A percentile compares a stretch with the other conserved stretches of the same genome.
These are phyloP conservation scores for Usnea hakonensis DNA, from an alignment of 495 filamentous ascomycete species.

Conservation along the genomic window DNA sequence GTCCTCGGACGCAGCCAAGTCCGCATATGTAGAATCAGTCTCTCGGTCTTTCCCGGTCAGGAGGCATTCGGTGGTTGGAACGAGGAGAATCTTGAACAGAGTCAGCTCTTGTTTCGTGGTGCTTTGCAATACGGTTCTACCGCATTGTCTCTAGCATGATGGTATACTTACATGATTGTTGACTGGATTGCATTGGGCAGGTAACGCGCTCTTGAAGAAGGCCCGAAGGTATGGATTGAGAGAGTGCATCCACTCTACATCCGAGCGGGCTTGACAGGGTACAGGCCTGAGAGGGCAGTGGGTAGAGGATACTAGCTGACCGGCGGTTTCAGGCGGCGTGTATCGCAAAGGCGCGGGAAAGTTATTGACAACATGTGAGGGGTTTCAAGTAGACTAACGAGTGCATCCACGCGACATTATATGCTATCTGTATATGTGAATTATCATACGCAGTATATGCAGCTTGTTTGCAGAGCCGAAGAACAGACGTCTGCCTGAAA, in stretches of 20 bases:
- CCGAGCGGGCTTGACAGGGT: background rate
- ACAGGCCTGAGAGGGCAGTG: background rate
- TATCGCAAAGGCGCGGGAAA: background rate
- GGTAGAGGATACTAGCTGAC: background rate
- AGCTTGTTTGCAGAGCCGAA: background rate
- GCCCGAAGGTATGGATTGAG: constrained; percentile 97
- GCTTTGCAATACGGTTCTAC: background rate
- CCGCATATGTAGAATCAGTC: constrained; percentile 64
- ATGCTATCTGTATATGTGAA: background rate
- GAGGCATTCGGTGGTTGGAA: constrained; percentile 86
- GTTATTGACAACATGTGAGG: background rate
- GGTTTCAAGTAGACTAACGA: background rate
- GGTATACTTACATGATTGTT: constrained; percentile 67
- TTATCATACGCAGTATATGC: background rate
- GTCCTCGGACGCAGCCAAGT: constrained; percentile 81
- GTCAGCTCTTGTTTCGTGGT: background rate
- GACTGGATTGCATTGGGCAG: constrained; percentile 84
- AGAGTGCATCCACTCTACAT: constrained; percentile 79
- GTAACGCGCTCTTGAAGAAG: constrained; percentile 94
- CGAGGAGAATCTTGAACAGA: constrained; percentile 65
- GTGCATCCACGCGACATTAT: background rate
- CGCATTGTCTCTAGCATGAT: background rate
- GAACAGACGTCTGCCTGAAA: background rate
- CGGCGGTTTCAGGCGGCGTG: constrained; percentile 4
- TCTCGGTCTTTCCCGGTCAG: constrained; percentile 85